Percentiles rank a stretch among this genome's conserved stretches.
Conservation (phyloP, 805 yeast genomes). For the Candida xyloterini region DNA sequence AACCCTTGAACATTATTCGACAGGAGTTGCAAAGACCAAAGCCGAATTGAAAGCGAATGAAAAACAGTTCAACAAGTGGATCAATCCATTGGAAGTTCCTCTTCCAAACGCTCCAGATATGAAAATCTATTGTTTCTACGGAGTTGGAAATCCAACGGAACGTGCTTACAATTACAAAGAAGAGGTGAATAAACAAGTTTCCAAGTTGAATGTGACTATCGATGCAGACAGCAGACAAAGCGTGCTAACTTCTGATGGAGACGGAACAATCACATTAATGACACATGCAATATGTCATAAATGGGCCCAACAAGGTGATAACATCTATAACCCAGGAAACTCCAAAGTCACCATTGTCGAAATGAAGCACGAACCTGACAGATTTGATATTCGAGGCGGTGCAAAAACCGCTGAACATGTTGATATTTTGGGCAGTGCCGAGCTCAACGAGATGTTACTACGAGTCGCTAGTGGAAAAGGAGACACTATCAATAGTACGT, state of each 20-base stretch:
- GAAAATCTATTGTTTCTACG: slow-evolving; percentile 87
- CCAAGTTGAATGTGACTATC: slow-evolving; percentile 67
- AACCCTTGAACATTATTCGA: slow-evolving; percentile 69
- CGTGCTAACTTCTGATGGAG: slow-evolving; percentile 87
- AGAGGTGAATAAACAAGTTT: slow-evolving; percentile 48
- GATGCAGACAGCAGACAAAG: slow-evolving; percentile 62
- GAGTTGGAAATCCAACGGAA: slow-evolving; percentile 96
- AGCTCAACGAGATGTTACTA: slow-evolving; percentile 79
- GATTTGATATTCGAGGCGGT: slow-evolving; percentile 94
- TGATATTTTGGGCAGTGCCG: slow-evolving; percentile 91
- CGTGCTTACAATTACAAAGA: slow-evolving; percentile 85
- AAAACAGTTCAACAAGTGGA: slow-evolving; percentile 77
- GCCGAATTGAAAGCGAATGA: slow-evolving; percentile 64
- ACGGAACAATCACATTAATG: slow-evolving; percentile 87
- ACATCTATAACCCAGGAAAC: slow-evolving; percentile 77
- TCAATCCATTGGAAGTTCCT: slow-evolving; percentile 90
- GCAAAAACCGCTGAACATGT: slow-evolving; percentile 98
- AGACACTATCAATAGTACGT: slow-evolving; percentile 56
- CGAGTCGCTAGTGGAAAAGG: slow-evolving; percentile 83
- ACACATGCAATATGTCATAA: slow-evolving; percentile 88
- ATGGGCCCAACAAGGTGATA: slow-evolving; percentile 35
- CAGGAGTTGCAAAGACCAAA: slow-evolving; percentile 63
- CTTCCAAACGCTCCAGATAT: slow-evolving; percentile 92
- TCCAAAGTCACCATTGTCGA: slow-evolving; percentile 78
- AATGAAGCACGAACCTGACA: slow-evolving; percentile 88